Evolutionary conservation across 192 early-diverging fungal genomes (phyloP).

Genomic region (Gaertneriomyces semiglobifer): DNA sequence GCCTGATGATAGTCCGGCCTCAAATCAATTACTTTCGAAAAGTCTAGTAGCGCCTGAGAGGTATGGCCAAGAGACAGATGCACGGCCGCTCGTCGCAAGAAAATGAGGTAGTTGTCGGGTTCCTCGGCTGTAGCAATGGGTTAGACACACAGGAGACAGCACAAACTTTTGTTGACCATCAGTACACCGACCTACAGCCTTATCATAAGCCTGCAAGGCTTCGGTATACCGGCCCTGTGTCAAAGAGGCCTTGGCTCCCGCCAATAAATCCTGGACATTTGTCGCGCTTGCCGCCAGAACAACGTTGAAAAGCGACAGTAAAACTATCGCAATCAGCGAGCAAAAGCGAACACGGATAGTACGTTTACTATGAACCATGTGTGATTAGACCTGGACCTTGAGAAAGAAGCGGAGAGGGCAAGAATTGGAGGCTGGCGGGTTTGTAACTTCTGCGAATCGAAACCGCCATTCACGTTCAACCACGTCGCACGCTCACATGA

Average conservation of each 20-base stretch:
- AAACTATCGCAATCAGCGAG: no score
- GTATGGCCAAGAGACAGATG: conserved; percentile 72
- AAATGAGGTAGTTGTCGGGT: conserved; percentile 78
- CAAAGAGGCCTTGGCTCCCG: conserved; percentile 41
- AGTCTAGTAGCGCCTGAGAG: conserved; percentile 74
- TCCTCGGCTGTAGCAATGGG: conserved; percentile 51
- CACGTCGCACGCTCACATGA: no score
- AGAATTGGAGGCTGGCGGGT: no score
- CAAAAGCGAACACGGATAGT: no score
- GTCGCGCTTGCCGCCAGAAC: background rate
- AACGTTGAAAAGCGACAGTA: no score
- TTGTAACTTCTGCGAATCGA: no score
- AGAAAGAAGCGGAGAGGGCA: no score
- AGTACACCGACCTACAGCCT: conserved; percentile 54
- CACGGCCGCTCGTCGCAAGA: conserved; percentile 82
- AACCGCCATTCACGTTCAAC: no score
- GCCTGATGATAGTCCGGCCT: conserved; percentile 83
- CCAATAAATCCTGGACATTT: conserved; percentile 28
- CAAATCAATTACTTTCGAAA: conserved; percentile 70
- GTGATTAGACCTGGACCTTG: no score
- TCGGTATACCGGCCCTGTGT: conserved; percentile 45
- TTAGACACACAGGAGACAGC: conserved; percentile 42
- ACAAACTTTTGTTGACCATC: conserved; percentile 28
- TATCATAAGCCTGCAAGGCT: conserved; percentile 60
- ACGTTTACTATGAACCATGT: no score